phyloP scores from a whole-genome alignment of 352 stramenopile species.

The Globisporangium barbulae region DNA sequence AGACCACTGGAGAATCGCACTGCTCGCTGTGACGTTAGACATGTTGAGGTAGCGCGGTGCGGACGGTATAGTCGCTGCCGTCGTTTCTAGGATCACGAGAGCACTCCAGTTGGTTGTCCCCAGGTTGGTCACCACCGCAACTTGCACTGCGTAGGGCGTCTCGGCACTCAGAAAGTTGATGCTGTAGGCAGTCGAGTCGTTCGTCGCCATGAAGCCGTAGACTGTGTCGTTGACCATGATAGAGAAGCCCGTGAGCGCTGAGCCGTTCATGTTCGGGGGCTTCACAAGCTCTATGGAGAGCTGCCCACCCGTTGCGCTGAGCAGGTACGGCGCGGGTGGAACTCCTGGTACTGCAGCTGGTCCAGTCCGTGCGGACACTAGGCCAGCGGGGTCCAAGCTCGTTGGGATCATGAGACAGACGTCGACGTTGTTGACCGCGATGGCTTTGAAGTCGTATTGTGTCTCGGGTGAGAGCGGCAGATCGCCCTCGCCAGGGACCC shows the following conservation, averaged over 20 bases:
- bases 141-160: slow-evolving; percentile 29
- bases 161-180: slow-evolving; percentile 28
- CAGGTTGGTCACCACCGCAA: slow-evolving; percentile 37
- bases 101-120: slow-evolving; percentile 38
- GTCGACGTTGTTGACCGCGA: slow-evolving; percentile 47
- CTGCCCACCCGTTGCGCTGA: slow-evolving; percentile 45
- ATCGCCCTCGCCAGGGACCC: slow-evolving; percentile 20
- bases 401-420: slow-evolving; percentile 30
- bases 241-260: slow-evolving; percentile 39
- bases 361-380: slow-evolving; percentile 24
- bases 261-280: slow-evolving; percentile 50
- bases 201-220: slow-evolving; percentile 19
- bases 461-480: slow-evolving; percentile 28
- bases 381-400: slow-evolving; percentile 14
- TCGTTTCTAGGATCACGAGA: slow-evolving; percentile 24
- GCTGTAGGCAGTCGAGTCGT: slow-evolving; percentile 21
- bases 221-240: slow-evolving; percentile 28
- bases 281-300: slow-evolving; percentile 44
- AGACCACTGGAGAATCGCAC: slow-evolving; percentile 32
- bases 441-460: slow-evolving; percentile 46
- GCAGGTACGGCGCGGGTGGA: slow-evolving; percentile 43
- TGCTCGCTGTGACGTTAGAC: slow-evolving; percentile 33
- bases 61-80: slow-evolving; percentile 25
- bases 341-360: slow-evolving; percentile 30
- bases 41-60: slow-evolving; percentile 27